Evolutionary conservation across 176 grass and related monocot species (phyloP), one percentile per base, ranked within the genome.

Genomic region (Metroxylon sagu): DNA sequence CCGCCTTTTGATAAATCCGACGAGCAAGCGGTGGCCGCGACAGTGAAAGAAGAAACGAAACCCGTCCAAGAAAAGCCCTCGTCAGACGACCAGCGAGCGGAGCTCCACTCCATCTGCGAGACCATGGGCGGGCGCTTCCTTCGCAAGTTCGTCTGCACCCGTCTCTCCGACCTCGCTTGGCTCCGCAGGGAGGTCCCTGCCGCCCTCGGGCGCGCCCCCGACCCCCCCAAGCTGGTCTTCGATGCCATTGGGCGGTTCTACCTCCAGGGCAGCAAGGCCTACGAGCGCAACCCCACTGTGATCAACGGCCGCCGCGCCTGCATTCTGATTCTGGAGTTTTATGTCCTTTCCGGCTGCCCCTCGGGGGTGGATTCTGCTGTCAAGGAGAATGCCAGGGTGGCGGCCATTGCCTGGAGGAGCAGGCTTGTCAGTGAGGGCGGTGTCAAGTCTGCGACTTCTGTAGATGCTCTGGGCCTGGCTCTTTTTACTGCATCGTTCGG

Each of bases 291-390:
- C 68, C 67, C 70, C 25, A 70, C 75, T 67, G 67, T 75, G 61
- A 59, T 62, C 17, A 29, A 25, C 27, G 50, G 51, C 14, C 70
- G 70, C 19, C 70, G 70, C 25, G 85, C 85, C 0, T 77, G 85
- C 74, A 52, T 71, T 48, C 77, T 89, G 52, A 58, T 89, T 43
- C 85, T 89, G 4, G 80, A 84, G 57, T 64, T 84, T 1, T 89
- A 89, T 70, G 65, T 89, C 51, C 57, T 74, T 21, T 71, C 77
- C 0, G 80, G 85, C 10, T 89, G 80, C 10, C 75, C 76, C 3
- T 16, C n/a, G 3, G 77, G 74, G 66, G 74, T 64, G 23, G 75
- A 72, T 0, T 71, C 65, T 5, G 30, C 75, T n/a, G 16, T 74
- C 29, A 31, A 52, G 50, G 19, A 63, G 50, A 19, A 54, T 25